Evolutionary conservation across 441 rosid species (phyloP).

Genomic region (Manihot esculenta): DNA sequence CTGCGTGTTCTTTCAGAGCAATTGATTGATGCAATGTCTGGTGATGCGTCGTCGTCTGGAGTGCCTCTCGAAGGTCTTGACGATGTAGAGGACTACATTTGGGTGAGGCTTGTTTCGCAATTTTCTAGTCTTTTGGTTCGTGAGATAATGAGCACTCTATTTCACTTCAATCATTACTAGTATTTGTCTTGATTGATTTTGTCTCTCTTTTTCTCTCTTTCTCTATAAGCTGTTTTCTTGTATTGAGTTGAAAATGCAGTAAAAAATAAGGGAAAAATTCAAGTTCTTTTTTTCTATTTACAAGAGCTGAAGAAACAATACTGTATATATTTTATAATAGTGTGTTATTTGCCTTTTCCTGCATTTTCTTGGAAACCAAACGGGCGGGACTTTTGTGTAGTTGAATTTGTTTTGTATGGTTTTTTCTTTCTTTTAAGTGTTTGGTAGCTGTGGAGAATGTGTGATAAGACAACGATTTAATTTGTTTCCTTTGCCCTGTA

Average conservation of each 20-base stretch:
- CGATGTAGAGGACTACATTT: constrained; percentile 56
- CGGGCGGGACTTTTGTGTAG: constrained; percentile 4
- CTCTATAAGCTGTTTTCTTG: not conserved
- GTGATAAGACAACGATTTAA: constrained; percentile 24
- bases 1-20: not conserved
- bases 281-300: not conserved
- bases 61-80: constrained; percentile 43
- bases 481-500: constrained; percentile 20
- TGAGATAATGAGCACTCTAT: not conserved
- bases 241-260: not conserved
- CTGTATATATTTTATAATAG: not conserved
- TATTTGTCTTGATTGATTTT: not conserved
- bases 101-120: constrained; percentile 36
- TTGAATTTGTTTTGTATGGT: constrained; percentile 17
- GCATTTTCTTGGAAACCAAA: constrained; percentile 24
- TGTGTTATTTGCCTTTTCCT: not conserved
- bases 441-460: constrained; percentile 22
- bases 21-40: constrained; percentile 35
- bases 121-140: not conserved
- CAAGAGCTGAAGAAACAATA: constrained; percentile 1
- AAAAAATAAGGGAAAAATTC: not conserved
- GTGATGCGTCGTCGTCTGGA: constrained; percentile 33
- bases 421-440: constrained; percentile 6
- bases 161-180: not conserved
- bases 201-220: too few species aligned